Base-by-base conservation (phyloP, 768 basidiomycete species). In the Pleurotus salmoneostramineus region DNA sequence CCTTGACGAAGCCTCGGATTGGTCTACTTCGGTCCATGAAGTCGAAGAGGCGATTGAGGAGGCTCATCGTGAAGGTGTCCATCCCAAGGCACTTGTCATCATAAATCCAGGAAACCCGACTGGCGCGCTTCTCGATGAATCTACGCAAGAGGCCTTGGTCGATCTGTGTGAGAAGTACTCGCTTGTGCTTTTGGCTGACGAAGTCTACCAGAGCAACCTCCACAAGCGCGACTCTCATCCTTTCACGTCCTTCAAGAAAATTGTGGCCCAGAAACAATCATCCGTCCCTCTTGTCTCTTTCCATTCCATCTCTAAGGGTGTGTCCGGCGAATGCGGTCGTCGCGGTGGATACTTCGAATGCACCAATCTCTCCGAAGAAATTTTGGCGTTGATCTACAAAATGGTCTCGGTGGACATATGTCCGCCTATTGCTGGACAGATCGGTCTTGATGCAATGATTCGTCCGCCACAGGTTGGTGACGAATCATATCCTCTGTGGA, bases 21-120 rank as follows among this genome's bases (percentile, higher is more conserved):
- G 96, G 96, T 83, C 88, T 6, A 93, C 95, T 14, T 87, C 88
- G 47, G 76, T 85, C 43, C 67, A 73, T 6, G 83, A 85, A 52
- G 83, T 98, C 63, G 77, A 84, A 61, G 72, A 75, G 0, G 84
- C 90, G 4, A 75, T 98, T 60, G 74, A 81, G 11, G 81, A 85
- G 35, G 90, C 90, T 1, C 73, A 78, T 33, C 72, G 75, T 58
- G 80, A 86, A n/a, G 87, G 87, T 61, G 76, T 82, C 31, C 71
- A 73, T 4, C 80, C 93, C 50, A 93, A 89, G 65, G 94, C 89
- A 5, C 83, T 99, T 57, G 96, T 98, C 61, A 83, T 99, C 65
- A 98, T 99, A 79, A 99, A 99, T 77, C 96, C 96, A 0, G 96
- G 96, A 17, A 99, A 98, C 75, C 96, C 97, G 15, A 98, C 97